Evolutionary conservation across 2,329 filamentous ascomycete species (phyloP).

Genomic region (Colletotrichum zoysiae): DNA sequence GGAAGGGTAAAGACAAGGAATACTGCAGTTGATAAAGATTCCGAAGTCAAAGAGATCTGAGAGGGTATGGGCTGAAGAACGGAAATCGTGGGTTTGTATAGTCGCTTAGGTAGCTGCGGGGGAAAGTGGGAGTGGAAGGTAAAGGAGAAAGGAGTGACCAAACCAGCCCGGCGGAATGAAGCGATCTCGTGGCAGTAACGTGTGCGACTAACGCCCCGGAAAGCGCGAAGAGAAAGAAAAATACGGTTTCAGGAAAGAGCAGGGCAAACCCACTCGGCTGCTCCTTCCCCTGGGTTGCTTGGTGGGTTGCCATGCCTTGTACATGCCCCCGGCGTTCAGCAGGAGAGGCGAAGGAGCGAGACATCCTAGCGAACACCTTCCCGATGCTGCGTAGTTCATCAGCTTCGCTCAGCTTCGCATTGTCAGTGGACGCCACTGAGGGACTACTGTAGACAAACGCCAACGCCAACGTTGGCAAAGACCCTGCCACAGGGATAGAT

Average conservation of each 20-base stretch:
- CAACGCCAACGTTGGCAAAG: slow-evolving; percentile 28
- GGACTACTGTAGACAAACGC: not conserved
- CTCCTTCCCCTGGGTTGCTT: slow-evolving; percentile 17
- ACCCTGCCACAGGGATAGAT: not conserved
- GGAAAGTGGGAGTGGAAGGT: no score
- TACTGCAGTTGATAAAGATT: not conserved
- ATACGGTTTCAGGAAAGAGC: not conserved
- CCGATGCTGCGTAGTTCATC: not conserved
- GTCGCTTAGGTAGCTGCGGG: no score
- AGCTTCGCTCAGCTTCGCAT: slow-evolving; percentile 12
- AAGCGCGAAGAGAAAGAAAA: slow-evolving; percentile 5
- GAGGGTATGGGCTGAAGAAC: not conserved
- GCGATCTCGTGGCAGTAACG: slow-evolving; percentile 37
- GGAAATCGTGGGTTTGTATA: slow-evolving; percentile 3
- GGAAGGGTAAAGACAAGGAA: not conserved
- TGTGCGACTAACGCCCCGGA: slow-evolving; percentile 17
- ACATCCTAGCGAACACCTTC: slow-evolving; percentile 3
- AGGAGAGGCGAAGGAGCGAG: slow-evolving; percentile 7
- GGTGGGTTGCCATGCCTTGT: slow-evolving; percentile 17
- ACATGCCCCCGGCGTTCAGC: slow-evolving; percentile 2
- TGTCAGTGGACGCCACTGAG: slow-evolving; percentile 34
- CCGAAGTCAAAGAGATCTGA: not conserved
- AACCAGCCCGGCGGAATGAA: slow-evolving; percentile 17
- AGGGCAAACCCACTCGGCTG: not conserved
- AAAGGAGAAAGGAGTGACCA: slow-evolving; percentile 6